phyloP scores from a whole-genome alignment of 306 rosid species.

The Neltuma alba region DNA sequence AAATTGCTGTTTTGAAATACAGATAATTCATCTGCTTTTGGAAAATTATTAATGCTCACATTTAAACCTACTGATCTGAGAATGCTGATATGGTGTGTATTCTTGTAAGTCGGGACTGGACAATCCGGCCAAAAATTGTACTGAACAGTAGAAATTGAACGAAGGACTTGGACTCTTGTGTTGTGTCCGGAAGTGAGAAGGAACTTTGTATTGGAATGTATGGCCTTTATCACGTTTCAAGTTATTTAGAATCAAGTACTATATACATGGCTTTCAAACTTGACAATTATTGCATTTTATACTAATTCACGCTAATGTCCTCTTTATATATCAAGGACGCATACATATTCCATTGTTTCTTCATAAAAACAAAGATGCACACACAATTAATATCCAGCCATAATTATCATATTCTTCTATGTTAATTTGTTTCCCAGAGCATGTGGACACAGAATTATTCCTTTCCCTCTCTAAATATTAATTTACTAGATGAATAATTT shows the following conservation, averaged over 20 bases:
- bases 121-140: conserved; percentile 27
- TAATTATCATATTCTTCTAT: neutral
- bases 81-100: conserved; percentile 33
- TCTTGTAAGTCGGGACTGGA: conserved; percentile 30
- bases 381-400: neutral
- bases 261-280: conserved; percentile 18
- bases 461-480: too few species aligned
- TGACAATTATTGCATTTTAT: neutral
- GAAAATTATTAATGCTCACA: conserved; percentile 5
- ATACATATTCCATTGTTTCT: neutral
- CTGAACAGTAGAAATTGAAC: conserved; percentile 39
- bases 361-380: neutral
- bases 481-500: too few species aligned
- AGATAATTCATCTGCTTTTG: neutral
- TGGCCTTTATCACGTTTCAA: conserved; percentile 35
- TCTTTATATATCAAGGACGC: neutral
- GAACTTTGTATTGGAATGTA: conserved; percentile 25
- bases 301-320: conserved; percentile 9
- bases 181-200: conserved; percentile 38
- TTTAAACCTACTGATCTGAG: conserved; percentile 6
- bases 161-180: conserved; percentile 12
- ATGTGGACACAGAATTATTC: too few species aligned
- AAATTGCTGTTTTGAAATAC: neutral
- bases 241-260: conserved; percentile 23
- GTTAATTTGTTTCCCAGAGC: neutral